Conservation (phyloP, 23 red algal species). For the Gracilaria gracilis region DNA sequence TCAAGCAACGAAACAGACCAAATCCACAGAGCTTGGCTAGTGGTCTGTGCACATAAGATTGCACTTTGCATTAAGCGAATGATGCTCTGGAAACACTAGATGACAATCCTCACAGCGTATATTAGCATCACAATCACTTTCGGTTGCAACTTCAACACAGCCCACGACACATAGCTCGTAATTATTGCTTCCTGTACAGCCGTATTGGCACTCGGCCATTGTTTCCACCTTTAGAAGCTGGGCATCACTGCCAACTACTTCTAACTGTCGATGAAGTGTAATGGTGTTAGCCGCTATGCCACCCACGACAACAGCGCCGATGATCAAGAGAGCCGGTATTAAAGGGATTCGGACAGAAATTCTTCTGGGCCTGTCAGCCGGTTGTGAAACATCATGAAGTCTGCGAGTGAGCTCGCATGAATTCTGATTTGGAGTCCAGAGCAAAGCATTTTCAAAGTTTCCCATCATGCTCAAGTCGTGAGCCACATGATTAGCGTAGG, state of each 20-base stretch:
- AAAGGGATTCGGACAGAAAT: neutral
- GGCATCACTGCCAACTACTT: neutral
- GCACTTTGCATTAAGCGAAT: neutral
- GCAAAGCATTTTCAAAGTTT: neutral
- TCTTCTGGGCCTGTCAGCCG: neutral
- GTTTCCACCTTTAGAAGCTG: neutral
- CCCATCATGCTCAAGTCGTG: neutral
- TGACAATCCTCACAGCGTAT: neutral
- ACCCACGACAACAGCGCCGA: neutral
- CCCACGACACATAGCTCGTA: conserved; percentile 6
- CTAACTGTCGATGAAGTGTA: neutral
- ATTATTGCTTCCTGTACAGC: neutral
- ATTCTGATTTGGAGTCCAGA: neutral
- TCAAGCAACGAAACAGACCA: no score
- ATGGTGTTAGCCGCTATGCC: no score
- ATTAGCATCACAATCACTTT: neutral
- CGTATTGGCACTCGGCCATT: conserved; percentile 5
- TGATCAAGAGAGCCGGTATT: neutral
- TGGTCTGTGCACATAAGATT: neutral
- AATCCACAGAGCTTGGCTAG: no score
- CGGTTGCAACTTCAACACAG: conserved; percentile 4
- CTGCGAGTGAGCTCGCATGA: neutral
- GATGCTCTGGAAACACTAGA: neutral
- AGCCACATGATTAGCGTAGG: neutral
- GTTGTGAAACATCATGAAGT: neutral